A percentile compares a stretch with the other conserved stretches of the same genome.
Evolutionary conservation across 1,284 basidiomycete species (phyloP).

Genomic region (Mycosarcoma maydis): DNA sequence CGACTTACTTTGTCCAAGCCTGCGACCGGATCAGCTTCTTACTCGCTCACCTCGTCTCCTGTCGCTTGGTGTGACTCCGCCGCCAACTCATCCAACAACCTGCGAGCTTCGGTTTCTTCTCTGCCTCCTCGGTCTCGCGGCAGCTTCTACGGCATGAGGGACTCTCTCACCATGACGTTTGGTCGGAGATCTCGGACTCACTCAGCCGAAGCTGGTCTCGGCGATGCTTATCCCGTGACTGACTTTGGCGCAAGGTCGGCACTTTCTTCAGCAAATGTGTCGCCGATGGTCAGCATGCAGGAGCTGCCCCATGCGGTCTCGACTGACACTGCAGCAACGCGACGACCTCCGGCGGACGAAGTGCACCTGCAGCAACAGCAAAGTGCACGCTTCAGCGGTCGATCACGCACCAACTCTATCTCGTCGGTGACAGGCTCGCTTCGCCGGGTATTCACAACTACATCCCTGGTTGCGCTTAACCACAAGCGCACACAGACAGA

Average conservation of each 20-base stretch:
- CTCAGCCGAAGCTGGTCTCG: slow-evolving; percentile 25
- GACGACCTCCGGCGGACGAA: slow-evolving; percentile 21
- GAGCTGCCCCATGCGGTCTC: slow-evolving; percentile 18
- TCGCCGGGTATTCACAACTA: slow-evolving; percentile 35
- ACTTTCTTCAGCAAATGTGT: slow-evolving; percentile 20
- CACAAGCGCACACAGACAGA: slow-evolving; percentile 34
- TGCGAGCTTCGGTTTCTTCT: slow-evolving; percentile 10
- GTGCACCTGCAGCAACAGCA: slow-evolving; percentile 8
- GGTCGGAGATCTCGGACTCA: slow-evolving; percentile 23
- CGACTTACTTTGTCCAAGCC: slow-evolving; percentile 11
- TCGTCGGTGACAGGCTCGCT: slow-evolving; percentile 41
- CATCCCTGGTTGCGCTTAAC: slow-evolving; percentile 15
- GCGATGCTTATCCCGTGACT: slow-evolving; percentile 7
- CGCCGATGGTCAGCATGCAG: slow-evolving; percentile 30
- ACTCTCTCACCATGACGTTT: slow-evolving; percentile 42
- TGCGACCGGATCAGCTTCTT: slow-evolving; percentile 1
- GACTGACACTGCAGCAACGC: slow-evolving; percentile 1
- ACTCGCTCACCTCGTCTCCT: slow-evolving; percentile 39
- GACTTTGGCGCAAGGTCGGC: slow-evolving; percentile 20
- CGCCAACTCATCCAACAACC: slow-evolving; percentile 21
- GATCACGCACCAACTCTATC: slow-evolving; percentile 38
- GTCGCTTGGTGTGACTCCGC: slow-evolving; percentile 25
- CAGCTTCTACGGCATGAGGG: slow-evolving; percentile 41
- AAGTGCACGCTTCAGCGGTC: slow-evolving; percentile 8
- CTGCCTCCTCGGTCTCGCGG: slow-evolving; percentile 26